Evolutionary conservation across 345 rosid genomes (phyloP).

Genomic region (Corchorus capsularis): DNA sequence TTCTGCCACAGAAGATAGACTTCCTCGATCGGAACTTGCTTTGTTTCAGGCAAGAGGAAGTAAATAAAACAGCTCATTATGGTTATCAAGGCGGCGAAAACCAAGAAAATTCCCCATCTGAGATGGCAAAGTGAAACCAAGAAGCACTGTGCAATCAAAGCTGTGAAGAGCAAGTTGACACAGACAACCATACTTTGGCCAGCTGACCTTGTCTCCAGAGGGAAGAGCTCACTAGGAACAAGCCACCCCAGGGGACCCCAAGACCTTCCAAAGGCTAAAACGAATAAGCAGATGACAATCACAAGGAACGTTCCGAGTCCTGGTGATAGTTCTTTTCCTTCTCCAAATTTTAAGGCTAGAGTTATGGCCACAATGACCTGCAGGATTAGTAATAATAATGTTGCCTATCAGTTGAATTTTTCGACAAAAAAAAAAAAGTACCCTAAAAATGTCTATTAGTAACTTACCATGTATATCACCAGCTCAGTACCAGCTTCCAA

Average conservation of each 20-base stretch:
- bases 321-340: slow-evolving; percentile 51
- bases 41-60: slow-evolving; percentile 86
- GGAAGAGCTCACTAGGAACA: slow-evolving; percentile 89
- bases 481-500: slow-evolving; percentile 76
- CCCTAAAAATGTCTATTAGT: neutral
- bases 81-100: slow-evolving; percentile 63
- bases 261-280: slow-evolving; percentile 80
- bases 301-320: slow-evolving; percentile 55
- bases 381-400: neutral
- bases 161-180: slow-evolving; percentile 81
- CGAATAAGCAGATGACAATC: slow-evolving; percentile 62
- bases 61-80: slow-evolving; percentile 74
- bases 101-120: slow-evolving; percentile 66
- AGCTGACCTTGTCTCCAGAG: slow-evolving; percentile 87
- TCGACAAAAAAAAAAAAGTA: neutral
- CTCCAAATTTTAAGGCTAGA: slow-evolving; percentile 66
- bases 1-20: slow-evolving; percentile 67
- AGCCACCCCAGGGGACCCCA: slow-evolving; percentile 99
- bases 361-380: slow-evolving; percentile 63
- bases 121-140: slow-evolving; percentile 74
- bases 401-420: neutral
- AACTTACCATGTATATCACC: slow-evolving; percentile 70
- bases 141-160: slow-evolving; percentile 79
- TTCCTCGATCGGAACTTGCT: slow-evolving; percentile 89
- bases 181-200: slow-evolving; percentile 90